Evolutionary conservation across 2,329 filamentous ascomycete species (phyloP).

Genomic region (Penicillium fuscoglaucum): DNA sequence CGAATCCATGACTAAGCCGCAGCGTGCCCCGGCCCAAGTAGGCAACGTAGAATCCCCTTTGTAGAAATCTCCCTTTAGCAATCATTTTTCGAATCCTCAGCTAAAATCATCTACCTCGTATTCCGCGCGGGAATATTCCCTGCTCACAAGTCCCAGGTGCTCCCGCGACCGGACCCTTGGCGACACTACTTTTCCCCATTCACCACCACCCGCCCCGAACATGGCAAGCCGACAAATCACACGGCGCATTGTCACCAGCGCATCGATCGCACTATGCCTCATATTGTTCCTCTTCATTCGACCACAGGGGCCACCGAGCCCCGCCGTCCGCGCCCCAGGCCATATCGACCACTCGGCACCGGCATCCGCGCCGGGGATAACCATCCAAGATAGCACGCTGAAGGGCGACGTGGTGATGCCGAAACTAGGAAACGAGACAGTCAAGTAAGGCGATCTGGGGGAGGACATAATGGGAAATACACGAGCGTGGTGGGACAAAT

Average conservation of each 20-base stretch:
- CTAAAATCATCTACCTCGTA: background rate
- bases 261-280: slow-evolving; percentile 34
- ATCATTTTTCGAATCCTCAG: background rate
- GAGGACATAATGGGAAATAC: background rate
- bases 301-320: slow-evolving; percentile 40
- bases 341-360: slow-evolving; percentile 38
- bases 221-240: slow-evolving; percentile 43
- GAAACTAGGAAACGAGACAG: slow-evolving; percentile 51
- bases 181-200: slow-evolving; percentile 1
- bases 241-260: slow-evolving; percentile 39
- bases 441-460: slow-evolving; percentile 41
- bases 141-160: background rate
- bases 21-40: background rate
- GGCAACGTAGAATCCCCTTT: slow-evolving; percentile 1
- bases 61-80: background rate
- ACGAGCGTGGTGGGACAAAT: background rate
- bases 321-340: slow-evolving; percentile 42
- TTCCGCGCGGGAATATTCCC: background rate
- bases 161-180: slow-evolving; percentile 4
- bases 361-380: slow-evolving; percentile 20
- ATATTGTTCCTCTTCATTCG: slow-evolving; percentile 42
- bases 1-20: slow-evolving; percentile 19
- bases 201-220: slow-evolving; percentile 1
- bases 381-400: slow-evolving; percentile 38
- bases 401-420: slow-evolving; percentile 50